phyloP scores from a whole-genome alignment of 164 flowering plant genomes.

The Magnolia changhungtana region DNA sequence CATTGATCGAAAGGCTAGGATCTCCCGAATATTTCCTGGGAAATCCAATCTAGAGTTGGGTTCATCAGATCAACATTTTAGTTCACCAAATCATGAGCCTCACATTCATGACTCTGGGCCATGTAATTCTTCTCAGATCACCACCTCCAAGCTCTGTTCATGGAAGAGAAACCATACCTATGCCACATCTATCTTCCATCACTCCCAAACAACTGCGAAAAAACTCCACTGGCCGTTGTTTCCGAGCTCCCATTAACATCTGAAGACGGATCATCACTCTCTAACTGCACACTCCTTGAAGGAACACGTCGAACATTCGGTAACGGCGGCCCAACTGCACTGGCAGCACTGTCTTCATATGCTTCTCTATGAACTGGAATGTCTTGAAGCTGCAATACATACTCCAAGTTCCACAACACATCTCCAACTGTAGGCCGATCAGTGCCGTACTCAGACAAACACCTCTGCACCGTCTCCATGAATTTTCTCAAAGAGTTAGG shows the following conservation, averaged over 20 bases:
- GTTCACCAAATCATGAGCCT: too few relatives aligned
- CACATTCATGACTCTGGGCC: too few relatives aligned
- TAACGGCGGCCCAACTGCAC: background rate
- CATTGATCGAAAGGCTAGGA: too few relatives aligned
- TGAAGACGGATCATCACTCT: background rate
- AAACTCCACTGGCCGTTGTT: background rate
- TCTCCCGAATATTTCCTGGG: too few relatives aligned
- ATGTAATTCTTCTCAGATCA: too few relatives aligned
- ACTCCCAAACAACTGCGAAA: background rate
- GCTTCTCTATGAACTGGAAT: slow-evolving; percentile 24
- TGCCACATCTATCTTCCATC: background rate
- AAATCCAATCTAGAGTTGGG: too few relatives aligned
- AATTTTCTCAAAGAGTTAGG: slow-evolving; percentile 48
- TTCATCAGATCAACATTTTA: too few relatives aligned
- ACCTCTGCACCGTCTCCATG: slow-evolving; percentile 66
- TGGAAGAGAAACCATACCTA: background rate
- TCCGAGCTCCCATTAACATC: background rate
- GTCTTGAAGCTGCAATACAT: slow-evolving; percentile 61
- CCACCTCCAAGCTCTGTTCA: background rate
- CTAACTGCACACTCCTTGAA: background rate
- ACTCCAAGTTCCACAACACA: slow-evolving; percentile 73
- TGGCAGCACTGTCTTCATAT: background rate
- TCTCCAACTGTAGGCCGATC: slow-evolving; percentile 79
- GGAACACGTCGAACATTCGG: background rate
- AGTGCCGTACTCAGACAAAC: slow-evolving; percentile 69